These are phyloP conservation scores for Macrophomina tecta DNA, from an alignment of 2,329 filamentous ascomycete species.

Conservation along the genomic window DNA sequence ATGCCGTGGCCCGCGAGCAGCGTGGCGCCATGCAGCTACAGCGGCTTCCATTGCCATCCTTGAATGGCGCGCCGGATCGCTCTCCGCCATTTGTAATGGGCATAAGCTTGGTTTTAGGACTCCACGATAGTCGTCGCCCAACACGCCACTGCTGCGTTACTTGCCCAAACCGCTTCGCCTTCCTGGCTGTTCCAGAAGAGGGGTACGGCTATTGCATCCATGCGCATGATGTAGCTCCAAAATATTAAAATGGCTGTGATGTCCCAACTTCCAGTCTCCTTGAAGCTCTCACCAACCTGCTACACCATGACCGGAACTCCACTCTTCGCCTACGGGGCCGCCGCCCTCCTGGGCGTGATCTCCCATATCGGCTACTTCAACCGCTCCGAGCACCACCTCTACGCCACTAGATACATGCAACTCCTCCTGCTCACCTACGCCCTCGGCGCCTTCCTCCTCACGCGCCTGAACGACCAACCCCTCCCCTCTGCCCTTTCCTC, in stretches of 20 bases:
- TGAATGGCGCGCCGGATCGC: not conserved
- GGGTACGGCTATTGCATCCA: not conserved
- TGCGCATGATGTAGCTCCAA: not conserved
- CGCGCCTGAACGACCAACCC: not conserved
- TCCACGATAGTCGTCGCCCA: not conserved
- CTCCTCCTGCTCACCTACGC: constrained; percentile 4
- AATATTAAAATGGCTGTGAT: not conserved
- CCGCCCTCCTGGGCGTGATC: constrained; percentile 3
- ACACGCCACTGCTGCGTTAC: not conserved
- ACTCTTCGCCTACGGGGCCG: constrained; percentile 2
- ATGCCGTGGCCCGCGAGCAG: not conserved
- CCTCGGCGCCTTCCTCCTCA: not conserved
- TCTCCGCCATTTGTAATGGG: not conserved
- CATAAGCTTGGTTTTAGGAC: not conserved
- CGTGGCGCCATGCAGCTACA: not conserved
- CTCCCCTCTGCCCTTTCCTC: not conserved
- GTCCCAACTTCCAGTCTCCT: not conserved
- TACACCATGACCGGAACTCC: not conserved
- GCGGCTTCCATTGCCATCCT: not conserved
- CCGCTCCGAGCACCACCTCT: constrained; percentile 24
- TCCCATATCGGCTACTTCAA: constrained; percentile 19
- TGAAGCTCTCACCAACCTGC: not conserved
- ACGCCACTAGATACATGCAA: constrained; percentile 17
- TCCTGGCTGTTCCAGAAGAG: not conserved
- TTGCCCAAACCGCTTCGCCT: not conserved